A percentile compares a stretch with the other conserved stretches of the same genome.
Conservation (phyloP, 495 filamentous ascomycete genomes). For the Cladorrhinum samala region DNA sequence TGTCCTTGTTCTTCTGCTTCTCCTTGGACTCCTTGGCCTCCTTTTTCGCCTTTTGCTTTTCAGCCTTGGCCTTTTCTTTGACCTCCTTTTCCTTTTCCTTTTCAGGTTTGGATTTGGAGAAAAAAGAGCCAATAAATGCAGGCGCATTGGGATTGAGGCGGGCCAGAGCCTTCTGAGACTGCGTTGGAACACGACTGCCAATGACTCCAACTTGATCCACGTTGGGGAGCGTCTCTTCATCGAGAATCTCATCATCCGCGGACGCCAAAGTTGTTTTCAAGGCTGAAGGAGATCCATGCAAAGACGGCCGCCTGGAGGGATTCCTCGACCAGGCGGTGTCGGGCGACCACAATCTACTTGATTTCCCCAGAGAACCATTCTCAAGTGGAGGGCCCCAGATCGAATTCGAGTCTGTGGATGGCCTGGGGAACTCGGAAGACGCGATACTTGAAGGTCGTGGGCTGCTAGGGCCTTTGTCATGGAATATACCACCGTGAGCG, state of each 20-base stretch:
- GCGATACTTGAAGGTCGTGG: slow-evolving; percentile 73
- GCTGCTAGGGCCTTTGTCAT: slow-evolving; percentile 59
- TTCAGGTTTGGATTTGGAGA: slow-evolving; percentile 39
- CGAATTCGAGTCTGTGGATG: slow-evolving; percentile 66
- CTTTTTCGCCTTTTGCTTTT: slow-evolving; percentile 29
- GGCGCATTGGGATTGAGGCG: slow-evolving; percentile 48
- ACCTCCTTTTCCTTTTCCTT: slow-evolving; percentile 33
- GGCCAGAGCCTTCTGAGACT: slow-evolving; percentile 38
- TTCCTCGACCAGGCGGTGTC: slow-evolving; percentile 40
- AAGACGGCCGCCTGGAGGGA: slow-evolving; percentile 40
- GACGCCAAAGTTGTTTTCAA: slow-evolving; percentile 45
- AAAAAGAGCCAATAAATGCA: slow-evolving; percentile 42
- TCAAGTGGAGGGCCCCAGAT: slow-evolving; percentile 40
- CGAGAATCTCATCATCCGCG: slow-evolving; percentile 45
- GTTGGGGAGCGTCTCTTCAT: slow-evolving; percentile 37
- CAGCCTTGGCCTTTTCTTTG: slow-evolving; percentile 18
- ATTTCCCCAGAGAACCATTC: slow-evolving; percentile 18
- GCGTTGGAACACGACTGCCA: slow-evolving; percentile 40
- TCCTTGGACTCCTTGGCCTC: slow-evolving; percentile 23
- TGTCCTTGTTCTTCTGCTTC: slow-evolving; percentile 23
- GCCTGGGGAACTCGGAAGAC: slow-evolving; percentile 72
- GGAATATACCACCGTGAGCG: slow-evolving; percentile 63
- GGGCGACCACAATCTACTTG: slow-evolving; percentile 39
- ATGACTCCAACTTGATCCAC: slow-evolving; percentile 46
- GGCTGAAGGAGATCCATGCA: slow-evolving; percentile 44